A percentile compares a stretch with the other conserved stretches of the same genome.
Evolutionary conservation across 2,329 filamentous ascomycete species (phyloP).

Genomic region (Atkinsonella hypoxylon): DNA sequence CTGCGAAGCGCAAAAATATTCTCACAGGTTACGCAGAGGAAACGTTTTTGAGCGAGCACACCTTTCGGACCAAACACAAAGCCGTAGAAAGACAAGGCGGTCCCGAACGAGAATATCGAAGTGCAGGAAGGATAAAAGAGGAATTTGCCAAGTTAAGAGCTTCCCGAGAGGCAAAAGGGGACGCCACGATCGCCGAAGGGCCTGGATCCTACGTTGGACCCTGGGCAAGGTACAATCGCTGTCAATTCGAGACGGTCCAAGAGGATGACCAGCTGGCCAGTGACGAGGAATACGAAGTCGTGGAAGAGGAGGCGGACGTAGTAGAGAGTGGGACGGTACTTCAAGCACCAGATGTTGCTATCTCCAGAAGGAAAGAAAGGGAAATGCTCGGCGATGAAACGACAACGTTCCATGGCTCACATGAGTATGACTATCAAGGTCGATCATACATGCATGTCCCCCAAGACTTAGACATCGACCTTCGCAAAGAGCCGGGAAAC

Average conservation of each 20-base stretch:
- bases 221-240: constrained; percentile 73
- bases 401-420: constrained; percentile 72
- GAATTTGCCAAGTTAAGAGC: constrained; percentile 54
- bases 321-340: constrained; percentile 52
- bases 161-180: constrained; percentile 77
- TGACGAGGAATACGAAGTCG: constrained; percentile 67
- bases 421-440: constrained; percentile 86
- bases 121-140: constrained; percentile 51
- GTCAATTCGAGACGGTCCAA: constrained; percentile 61
- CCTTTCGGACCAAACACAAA: constrained; percentile 78
- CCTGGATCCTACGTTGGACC: constrained; percentile 84
- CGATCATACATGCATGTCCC: constrained; percentile 97
- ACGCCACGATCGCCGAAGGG: constrained; percentile 73
- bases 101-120: constrained; percentile 42
- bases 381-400: constrained; percentile 61
- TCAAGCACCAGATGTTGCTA: constrained; percentile 40
- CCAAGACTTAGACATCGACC: constrained; percentile 75
- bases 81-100: constrained; percentile 61
- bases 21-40: constrained; percentile 82
- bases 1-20: constrained; percentile 66
- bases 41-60: constrained; percentile 78
- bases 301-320: constrained; percentile 61
- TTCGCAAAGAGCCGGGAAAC: constrained; percentile 69
- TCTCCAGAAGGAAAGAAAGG: constrained; percentile 44
- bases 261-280: constrained; percentile 66